Evolutionary conservation across 2,329 filamentous ascomycete genomes (phyloP), one percentile per base, ranked within the genome.

Genomic region (Aspergillus carbonarius): DNA sequence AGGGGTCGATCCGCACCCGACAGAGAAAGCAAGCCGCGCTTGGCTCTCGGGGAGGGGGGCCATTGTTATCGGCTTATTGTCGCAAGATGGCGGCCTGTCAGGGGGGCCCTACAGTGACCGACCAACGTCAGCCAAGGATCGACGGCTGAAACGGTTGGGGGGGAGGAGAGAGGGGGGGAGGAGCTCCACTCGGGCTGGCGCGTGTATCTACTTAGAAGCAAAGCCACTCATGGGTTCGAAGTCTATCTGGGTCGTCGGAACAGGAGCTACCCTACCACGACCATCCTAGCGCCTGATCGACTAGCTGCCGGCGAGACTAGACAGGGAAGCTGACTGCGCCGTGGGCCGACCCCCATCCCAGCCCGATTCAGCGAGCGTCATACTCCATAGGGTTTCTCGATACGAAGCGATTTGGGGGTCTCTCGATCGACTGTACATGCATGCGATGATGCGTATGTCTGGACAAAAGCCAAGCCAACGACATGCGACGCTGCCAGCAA

Each of bases 71-170:
- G 39, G 39, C 17, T 10, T 18, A 42, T 46, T n/a, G 12, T 18
- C 34, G 18, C 20, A 9, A 7, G 39, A 18, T 17, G 39, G 39
- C 51, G 13, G 39, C 18, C 39, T 42, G 39, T 42, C 39, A 42
- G 39, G 39, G 23, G 39, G 17, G 13, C 12, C 10, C 39, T 42
- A 12, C 18, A 12, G 30, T 37, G 37, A 8, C 27, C 23, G 34
- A 32, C 44, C 57, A 55, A 62, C 56, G 55, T 60, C 58, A 60
- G 56, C 61, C 63, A 57, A 61, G 59, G 56, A 61, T 63, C 54
- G 56, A 57, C 61, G 55, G 55, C 42, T 44, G 47, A 48, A 61
- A 59, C 55, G 42, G 59, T 52, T 60, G 57, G 50, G 35, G 55
- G 46, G 23, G 15, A n/a, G 27, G 17, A 34, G 46, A 17, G 15